Percentiles rank a stretch among this genome's conserved stretches.
Evolutionary conservation across 2,329 filamentous ascomycete species (phyloP).

Genomic region (Monilinia laxa): DNA sequence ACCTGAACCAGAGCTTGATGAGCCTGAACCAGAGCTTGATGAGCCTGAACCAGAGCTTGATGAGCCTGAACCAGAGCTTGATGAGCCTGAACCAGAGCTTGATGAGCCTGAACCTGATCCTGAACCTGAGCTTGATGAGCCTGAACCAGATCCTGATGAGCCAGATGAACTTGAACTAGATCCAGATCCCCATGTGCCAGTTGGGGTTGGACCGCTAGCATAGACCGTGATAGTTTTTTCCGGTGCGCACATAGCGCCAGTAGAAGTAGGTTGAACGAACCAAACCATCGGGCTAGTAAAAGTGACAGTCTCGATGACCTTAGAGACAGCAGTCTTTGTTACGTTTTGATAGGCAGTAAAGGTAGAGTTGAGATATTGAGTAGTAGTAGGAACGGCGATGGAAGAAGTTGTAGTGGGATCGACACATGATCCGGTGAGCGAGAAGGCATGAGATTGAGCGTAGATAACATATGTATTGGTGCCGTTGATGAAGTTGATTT

Average conservation of each 20-base stretch:
- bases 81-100: too few relatives aligned
- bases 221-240: conserved; percentile 16
- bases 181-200: neutral
- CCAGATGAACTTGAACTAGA: neutral
- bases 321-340: conserved; percentile 8
- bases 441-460: conserved; percentile 11
- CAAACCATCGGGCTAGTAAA: conserved; percentile 15
- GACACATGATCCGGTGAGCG: conserved; percentile 18
- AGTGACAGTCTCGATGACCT: conserved; percentile 10
- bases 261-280: conserved; percentile 19
- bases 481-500: conserved; percentile 24
- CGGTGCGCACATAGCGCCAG: conserved; percentile 5
- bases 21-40: neutral
- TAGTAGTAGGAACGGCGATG: neutral
- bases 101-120: neutral
- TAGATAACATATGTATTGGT: conserved; percentile 24
- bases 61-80: neutral
- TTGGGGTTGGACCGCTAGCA: conserved; percentile 9
- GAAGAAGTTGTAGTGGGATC: conserved; percentile 14
- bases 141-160: neutral
- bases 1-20: neutral
- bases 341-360: neutral
- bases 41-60: neutral
- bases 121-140: neutral
- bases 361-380: conserved; percentile 11